Evolutionary conservation across 1,284 basidiomycete genomes (phyloP).

Genomic region (Schizopora paradoxa): DNA sequence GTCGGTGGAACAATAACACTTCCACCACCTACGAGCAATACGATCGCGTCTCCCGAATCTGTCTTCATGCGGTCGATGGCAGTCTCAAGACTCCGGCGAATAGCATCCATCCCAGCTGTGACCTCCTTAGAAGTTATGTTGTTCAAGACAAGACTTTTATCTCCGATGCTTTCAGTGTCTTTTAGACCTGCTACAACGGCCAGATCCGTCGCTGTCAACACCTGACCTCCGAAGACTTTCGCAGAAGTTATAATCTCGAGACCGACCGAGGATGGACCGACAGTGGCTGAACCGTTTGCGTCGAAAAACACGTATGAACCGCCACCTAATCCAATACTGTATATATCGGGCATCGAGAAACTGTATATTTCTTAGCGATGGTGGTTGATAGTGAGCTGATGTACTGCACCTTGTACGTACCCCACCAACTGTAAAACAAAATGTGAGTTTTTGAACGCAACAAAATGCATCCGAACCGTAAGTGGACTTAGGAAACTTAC

Average conservation of each 20-base stretch:
- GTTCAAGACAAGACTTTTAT: constrained; percentile 28
- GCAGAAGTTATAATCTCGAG: constrained; percentile 43
- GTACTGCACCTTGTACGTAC: constrained; percentile 31
- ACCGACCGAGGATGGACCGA: constrained; percentile 56
- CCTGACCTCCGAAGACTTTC: constrained; percentile 44
- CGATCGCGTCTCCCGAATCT: constrained; percentile 39
- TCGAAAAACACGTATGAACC: constrained; percentile 41
- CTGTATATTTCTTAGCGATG: constrained; percentile 25
- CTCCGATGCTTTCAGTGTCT: constrained; percentile 31
- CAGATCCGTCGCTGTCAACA: constrained; percentile 50
- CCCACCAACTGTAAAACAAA: constrained; percentile 27
- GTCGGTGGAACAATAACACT: constrained; percentile 40
- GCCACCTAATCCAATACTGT: constrained; percentile 51
- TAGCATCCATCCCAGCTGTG: constrained; percentile 32
- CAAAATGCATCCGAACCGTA: no score
- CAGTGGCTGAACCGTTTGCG: constrained; percentile 30
- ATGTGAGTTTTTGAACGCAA: no score
- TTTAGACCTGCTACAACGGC: constrained; percentile 34
- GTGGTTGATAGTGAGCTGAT: background rate
- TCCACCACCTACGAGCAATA: constrained; percentile 50
- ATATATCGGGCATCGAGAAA: constrained; percentile 46
- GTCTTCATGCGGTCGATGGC: constrained; percentile 54
- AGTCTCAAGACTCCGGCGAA: constrained; percentile 45
- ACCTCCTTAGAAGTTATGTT: constrained; percentile 27
- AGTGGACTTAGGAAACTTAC: no score